These are phyloP conservation scores for Litchi chinensis DNA, from an alignment of 345 rosid species.

Conservation along the genomic window DNA sequence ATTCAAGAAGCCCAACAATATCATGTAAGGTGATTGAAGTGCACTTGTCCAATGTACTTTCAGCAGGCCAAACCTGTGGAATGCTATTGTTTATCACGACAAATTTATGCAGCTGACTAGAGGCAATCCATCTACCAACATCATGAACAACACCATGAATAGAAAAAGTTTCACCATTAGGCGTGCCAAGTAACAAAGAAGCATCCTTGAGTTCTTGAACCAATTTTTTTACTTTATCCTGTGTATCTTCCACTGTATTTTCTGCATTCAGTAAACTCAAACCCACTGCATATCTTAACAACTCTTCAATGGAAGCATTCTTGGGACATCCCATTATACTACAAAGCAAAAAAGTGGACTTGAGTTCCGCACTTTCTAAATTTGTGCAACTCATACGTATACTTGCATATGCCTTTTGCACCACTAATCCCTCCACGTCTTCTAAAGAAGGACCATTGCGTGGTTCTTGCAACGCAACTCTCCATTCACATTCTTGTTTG, in stretches of 20 bases:
- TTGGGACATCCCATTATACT: no score
- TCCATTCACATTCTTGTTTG: constrained; percentile 15
- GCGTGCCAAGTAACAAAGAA: not conserved
- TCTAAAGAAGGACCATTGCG: not conserved
- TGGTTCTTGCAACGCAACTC: constrained; percentile 16
- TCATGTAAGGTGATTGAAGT: not conserved
- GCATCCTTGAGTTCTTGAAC: not conserved
- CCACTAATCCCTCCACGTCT: not conserved
- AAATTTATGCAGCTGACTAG: not conserved
- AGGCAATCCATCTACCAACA: constrained; percentile 17
- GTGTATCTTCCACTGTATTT: not conserved
- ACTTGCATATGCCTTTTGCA: no score
- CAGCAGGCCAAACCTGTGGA: not conserved
- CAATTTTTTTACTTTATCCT: not conserved
- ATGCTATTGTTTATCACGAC: not conserved
- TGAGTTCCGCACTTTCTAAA: no score
- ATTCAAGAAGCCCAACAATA: constrained; percentile 8
- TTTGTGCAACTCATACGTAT: no score
- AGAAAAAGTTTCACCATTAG: not conserved
- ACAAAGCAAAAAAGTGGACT: no score
- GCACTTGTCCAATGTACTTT: not conserved
- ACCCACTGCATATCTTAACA: constrained; percentile 8
- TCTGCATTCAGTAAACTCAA: constrained; percentile 1
- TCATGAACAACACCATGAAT: constrained; percentile 18
- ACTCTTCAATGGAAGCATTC: no score